Evolutionary conservation across 1,284 basidiomycete genomes (phyloP).

Genomic region (Cryptococcus jaspeensis): DNA sequence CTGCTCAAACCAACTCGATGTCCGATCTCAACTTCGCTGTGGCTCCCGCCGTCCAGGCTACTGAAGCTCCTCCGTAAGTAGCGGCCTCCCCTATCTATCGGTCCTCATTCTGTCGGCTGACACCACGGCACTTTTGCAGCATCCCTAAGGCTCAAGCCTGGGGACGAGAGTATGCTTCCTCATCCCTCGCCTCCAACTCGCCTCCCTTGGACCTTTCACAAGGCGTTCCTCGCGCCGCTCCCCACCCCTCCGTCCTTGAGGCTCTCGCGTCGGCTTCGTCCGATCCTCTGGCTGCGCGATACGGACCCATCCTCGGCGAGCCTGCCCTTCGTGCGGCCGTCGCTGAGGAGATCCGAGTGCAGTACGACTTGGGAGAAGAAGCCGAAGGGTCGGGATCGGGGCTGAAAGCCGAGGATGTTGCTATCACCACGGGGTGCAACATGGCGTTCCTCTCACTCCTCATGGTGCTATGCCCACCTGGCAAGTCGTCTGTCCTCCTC

Average conservation of each 20-base stretch:
- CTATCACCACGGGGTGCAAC: constrained; percentile 50
- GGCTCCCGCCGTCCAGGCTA: constrained; percentile 34
- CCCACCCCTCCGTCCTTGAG: constrained; percentile 59
- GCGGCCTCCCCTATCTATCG: background rate
- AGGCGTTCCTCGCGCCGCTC: constrained; percentile 65
- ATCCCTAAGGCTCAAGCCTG: constrained; percentile 70
- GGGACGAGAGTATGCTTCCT: constrained; percentile 56
- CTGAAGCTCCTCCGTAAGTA: constrained; percentile 34
- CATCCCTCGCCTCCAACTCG: constrained; percentile 24
- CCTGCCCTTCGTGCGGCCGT: constrained; percentile 59
- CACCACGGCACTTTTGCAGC: constrained; percentile 52
- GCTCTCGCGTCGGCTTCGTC: constrained; percentile 57
- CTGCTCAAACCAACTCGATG: constrained; percentile 10
- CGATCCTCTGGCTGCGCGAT: constrained; percentile 58
- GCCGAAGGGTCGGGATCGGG: background rate
- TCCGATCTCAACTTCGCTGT: constrained; percentile 24
- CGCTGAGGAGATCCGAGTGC: constrained; percentile 62
- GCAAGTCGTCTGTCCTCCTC: constrained; percentile 69
- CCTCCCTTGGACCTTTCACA: constrained; percentile 75
- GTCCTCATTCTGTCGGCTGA: background rate
- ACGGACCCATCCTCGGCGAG: constrained; percentile 69
- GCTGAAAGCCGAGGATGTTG: constrained; percentile 21
- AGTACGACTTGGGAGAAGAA: constrained; percentile 56
- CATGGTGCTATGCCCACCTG: constrained; percentile 63
- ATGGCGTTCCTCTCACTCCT: constrained; percentile 48